Evolutionary conservation across 2,329 filamentous ascomycete species (phyloP).

Genomic region (Emmonsia crescens): DNA sequence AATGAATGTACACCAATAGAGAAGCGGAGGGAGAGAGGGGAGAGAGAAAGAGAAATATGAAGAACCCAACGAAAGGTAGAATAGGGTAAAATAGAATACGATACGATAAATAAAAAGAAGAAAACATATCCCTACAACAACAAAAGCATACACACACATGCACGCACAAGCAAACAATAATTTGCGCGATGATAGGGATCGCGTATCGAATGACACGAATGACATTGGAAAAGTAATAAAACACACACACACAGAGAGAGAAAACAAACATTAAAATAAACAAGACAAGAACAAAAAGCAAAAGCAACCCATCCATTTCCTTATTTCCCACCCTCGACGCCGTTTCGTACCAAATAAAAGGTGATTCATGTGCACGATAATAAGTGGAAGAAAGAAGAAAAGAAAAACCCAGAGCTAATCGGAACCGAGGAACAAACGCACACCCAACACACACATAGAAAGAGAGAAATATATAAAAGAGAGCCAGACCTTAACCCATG

Average conservation of each 20-base stretch:
- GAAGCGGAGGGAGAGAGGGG: background rate
- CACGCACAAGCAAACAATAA: background rate
- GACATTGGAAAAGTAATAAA: background rate
- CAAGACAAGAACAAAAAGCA: constrained; percentile 17
- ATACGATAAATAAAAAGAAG: constrained; percentile 6
- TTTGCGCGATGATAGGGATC: background rate
- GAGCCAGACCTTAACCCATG: constrained; percentile 7
- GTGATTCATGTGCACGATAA: background rate
- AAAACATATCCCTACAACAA: constrained; percentile 22
- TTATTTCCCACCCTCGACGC: constrained; percentile 7
- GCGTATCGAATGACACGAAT: background rate
- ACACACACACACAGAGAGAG: constrained; percentile 16
- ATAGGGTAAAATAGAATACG: constrained; percentile 16
- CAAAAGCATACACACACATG: constrained; percentile 25
- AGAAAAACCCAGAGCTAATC: constrained; percentile 7
- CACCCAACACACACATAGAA: background rate
- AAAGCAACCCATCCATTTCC: constrained; percentile 5
- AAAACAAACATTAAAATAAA: constrained; percentile 13
- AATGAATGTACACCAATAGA: background rate
- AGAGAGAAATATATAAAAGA: constrained; percentile 4
- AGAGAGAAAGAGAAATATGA: constrained; percentile 2
- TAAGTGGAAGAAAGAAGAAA: background rate
- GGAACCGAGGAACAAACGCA: background rate
- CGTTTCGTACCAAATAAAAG: constrained; percentile 7
- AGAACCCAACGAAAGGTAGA: constrained; percentile 9